phyloP scores from a whole-genome alignment of 306 rosid genomes.

The Cicer arietinum region DNA sequence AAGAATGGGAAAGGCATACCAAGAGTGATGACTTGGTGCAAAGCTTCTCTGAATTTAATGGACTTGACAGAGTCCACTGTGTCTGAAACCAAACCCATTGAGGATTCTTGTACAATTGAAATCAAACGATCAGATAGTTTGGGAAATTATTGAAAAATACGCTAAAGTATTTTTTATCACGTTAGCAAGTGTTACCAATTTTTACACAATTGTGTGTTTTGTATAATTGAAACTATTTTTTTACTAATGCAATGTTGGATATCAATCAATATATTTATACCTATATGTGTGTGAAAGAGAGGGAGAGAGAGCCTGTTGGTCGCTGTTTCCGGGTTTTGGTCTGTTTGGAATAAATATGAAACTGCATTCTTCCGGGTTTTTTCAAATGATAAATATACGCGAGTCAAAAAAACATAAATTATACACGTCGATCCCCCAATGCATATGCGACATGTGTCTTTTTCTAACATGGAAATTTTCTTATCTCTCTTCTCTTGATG shows the following conservation, averaged over 20 bases:
- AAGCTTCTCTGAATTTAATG: constrained; percentile 58
- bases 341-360: neutral
- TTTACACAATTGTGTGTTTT: too few relatives aligned
- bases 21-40: constrained; percentile 59
- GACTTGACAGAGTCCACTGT: constrained; percentile 61
- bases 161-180: too few relatives aligned
- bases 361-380: neutral
- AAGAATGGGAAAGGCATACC: constrained; percentile 45
- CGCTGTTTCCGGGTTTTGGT: neutral
- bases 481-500: too few relatives aligned
- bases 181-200: neutral
- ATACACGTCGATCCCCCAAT: constrained; percentile 39
- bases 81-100: constrained; percentile 70
- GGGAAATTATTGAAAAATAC: too few relatives aligned
- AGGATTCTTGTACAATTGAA: neutral
- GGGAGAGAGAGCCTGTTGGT: neutral
- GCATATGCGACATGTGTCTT: constrained; percentile 29
- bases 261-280: neutral
- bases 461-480: too few relatives aligned
- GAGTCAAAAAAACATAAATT: neutral
- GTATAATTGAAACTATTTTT: neutral
- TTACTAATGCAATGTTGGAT: neutral
- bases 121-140: neutral
- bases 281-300: neutral
- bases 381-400: neutral